phyloP scores from a whole-genome alignment of 2,329 filamentous ascomycete species.

The Paecilomyces variotii region DNA sequence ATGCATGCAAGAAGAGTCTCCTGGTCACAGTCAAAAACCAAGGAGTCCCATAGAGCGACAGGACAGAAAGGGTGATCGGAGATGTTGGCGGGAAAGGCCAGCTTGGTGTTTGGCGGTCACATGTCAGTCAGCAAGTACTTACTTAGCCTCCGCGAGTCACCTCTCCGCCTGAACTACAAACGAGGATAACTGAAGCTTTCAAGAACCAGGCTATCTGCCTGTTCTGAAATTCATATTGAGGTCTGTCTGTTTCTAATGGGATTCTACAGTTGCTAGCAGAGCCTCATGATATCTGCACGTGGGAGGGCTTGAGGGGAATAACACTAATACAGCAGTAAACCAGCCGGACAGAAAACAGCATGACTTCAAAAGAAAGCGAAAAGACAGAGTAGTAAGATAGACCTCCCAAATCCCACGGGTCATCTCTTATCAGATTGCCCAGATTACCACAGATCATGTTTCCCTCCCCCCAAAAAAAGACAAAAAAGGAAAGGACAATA shows the following conservation, averaged over 20 bases:
- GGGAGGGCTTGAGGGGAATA: background rate
- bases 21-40: background rate
- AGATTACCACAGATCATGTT: constrained; percentile 4
- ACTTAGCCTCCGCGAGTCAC: background rate
- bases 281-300: background rate
- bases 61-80: background rate
- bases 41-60: background rate
- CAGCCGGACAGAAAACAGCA: constrained; percentile 1
- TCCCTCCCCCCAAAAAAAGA: constrained; percentile 1
- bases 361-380: background rate
- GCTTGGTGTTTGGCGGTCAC: constrained; percentile 19
- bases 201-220: background rate
- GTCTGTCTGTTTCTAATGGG: background rate
- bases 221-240: background rate
- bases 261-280: background rate
- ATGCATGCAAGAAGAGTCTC: background rate
- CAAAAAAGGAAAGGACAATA: constrained; percentile 6
- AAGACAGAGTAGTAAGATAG: constrained; percentile 5
- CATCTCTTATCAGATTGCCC: background rate
- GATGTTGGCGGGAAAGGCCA: constrained; percentile 15
- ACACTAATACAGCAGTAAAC: background rate
- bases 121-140: constrained; percentile 4
- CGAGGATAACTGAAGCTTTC: background rate
- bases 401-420: constrained; percentile 4
- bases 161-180: background rate